Evolutionary conservation across 73 alveolate species (phyloP), one percentile per base, ranked within the genome.

Genomic region (Uronychia binucleata): DNA sequence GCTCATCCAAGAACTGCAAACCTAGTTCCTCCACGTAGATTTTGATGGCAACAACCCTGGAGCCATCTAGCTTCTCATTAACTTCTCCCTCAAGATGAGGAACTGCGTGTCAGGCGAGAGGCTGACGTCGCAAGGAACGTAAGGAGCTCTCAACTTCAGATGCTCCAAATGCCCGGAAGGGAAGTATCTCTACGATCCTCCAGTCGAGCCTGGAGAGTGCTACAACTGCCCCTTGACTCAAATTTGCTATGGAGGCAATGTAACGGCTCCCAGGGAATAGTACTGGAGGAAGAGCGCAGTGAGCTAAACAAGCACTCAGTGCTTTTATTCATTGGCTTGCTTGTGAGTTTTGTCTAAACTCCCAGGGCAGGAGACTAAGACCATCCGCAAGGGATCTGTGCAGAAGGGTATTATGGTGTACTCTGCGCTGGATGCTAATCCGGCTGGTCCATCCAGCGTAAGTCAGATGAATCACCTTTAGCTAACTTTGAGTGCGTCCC

Each of bases 71-170:
- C 32, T 28, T 5, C 5, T 8, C 26, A 25, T 5, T 26, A 5
- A 1, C 5, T 67, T 67, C 78, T 8, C 29, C 5, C 26, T 67
- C 14, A 67, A 26, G 30, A 67, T 67, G 78, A 32, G 94, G 33
- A 26, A 74, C 5, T 88, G 94, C 77, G 84, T 46, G 33, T 11
- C 76, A 28, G 94, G 94, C 1, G 94, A 88, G 32, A 30, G 75
- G 32, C 35, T 83, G 29, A 33, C 87, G 28, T 11, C 81, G 25
- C 83, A 77, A 8, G 30, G 46, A 26, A 30, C 87, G 19, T 88
- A 46, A 46, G 19, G 67, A 5, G 19, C 19, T 46, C 19, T 46
- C 19, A 11, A 46, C 67, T 11, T 46, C 19, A 46, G 67, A 46
- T 87, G 94, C 75, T 14, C 26, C 0, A 32, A 30, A 26, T 88